Evolutionary conservation across 768 basidiomycete genomes (phyloP).

Genomic region (Phaeotremella skinneri): DNA sequence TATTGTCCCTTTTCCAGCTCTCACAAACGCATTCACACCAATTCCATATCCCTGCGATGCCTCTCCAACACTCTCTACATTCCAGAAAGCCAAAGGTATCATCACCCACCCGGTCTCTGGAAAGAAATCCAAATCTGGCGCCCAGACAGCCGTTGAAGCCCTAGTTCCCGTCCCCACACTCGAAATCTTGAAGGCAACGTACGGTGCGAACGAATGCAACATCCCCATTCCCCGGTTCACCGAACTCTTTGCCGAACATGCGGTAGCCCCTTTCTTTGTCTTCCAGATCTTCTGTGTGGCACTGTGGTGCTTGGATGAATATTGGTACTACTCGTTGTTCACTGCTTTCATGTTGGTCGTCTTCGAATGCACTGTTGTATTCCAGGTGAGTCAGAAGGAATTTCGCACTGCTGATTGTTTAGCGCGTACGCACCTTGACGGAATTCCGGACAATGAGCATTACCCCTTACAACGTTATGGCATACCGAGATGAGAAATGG

Average conservation of each 20-base stretch:
- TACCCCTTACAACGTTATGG: constrained; percentile 80
- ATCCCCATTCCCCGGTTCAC: constrained; percentile 94
- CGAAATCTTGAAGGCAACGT: constrained; percentile 62
- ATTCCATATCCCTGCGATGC: constrained; percentile 84
- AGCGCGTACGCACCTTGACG: constrained; percentile 88
- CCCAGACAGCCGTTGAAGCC: not conserved
- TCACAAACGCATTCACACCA: constrained; percentile 65
- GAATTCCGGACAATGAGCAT: constrained; percentile 98
- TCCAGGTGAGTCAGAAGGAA: constrained; percentile 68
- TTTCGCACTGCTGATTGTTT: constrained; percentile 2
- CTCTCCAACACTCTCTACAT: constrained; percentile 66
- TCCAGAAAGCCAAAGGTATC: constrained; percentile 60
- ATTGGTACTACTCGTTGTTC: constrained; percentile 97
- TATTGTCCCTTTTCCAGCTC: constrained; percentile 34
- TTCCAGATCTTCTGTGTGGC: constrained; percentile 98
- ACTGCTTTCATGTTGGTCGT: constrained; percentile 97
- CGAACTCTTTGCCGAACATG: constrained; percentile 90
- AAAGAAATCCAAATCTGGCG: constrained; percentile 10
- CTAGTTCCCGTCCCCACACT: constrained; percentile 52
- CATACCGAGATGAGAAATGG: constrained; percentile 78
- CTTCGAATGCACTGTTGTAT: constrained; percentile 98
- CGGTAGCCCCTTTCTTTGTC: constrained; percentile 98
- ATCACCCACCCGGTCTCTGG: constrained; percentile 38
- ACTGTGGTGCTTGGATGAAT: constrained; percentile 96
- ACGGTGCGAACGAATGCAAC: constrained; percentile 91